These are phyloP conservation scores for Paecilomyces dactylethromorphus DNA, from an alignment of 2,329 filamentous ascomycete species.

Conservation along the genomic window DNA sequence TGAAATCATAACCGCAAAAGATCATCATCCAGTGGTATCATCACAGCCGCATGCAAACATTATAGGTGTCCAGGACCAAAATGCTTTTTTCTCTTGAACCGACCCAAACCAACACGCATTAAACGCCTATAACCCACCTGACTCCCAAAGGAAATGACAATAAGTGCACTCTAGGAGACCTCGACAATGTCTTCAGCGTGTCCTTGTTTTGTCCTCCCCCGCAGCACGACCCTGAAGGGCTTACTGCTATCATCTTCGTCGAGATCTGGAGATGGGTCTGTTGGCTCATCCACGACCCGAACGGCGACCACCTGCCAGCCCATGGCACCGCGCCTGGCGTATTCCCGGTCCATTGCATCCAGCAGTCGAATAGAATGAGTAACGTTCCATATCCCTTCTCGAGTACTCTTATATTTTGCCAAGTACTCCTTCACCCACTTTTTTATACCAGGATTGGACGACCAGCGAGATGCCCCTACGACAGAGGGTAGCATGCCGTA, in stretches of 20 bases:
- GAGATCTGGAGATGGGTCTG: constrained; percentile 1
- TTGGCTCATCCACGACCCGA: constrained; percentile 2
- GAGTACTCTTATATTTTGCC: constrained; percentile 1
- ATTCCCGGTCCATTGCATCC: constrained; percentile 2
- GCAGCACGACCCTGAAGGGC: constrained; percentile 3
- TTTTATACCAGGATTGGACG: constrained; percentile 5
- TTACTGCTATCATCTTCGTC: constrained; percentile 3
- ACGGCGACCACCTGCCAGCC: constrained; percentile 1
- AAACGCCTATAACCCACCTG: background rate
- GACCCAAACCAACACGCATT: background rate
- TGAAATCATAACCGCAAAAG: background rate
- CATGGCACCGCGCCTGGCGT: background rate
- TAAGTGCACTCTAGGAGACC: background rate
- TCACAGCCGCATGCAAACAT: background rate
- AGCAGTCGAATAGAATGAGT: constrained; percentile 3
- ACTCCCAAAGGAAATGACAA: background rate
- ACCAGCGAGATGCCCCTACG: constrained; percentile 9
- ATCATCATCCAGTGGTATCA: background rate
- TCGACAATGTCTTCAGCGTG: background rate
- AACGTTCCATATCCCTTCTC: constrained; percentile 8
- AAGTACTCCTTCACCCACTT: constrained; percentile 6
- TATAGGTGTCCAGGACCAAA: background rate
- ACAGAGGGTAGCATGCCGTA: constrained; percentile 10
- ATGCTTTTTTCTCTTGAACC: background rate
- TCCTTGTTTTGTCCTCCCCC: background rate